Conservation (phyloP, 257 asterid genomes). For the Fraxinus quadrangulata region DNA sequence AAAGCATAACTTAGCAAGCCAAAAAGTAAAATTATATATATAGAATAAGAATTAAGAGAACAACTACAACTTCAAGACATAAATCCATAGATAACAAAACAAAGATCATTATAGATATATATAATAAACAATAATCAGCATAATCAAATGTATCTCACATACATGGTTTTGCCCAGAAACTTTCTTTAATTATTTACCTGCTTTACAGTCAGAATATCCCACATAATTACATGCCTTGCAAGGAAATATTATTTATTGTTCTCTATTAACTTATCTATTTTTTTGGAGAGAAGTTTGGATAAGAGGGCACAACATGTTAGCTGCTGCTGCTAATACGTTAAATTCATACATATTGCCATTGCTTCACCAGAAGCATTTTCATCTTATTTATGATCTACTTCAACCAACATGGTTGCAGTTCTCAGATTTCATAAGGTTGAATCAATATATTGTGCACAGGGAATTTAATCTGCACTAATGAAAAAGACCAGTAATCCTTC, state of each 20-base stretch:
- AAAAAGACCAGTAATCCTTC: constrained; percentile 5
- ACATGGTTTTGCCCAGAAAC: no score
- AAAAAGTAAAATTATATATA: neutral
- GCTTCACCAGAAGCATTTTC: neutral
- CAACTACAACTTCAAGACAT: neutral
- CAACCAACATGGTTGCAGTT: neutral
- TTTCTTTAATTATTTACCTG: no score
- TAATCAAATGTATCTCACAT: no score
- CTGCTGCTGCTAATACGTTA: neutral
- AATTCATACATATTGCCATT: neutral
- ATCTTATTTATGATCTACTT: constrained; percentile 9
- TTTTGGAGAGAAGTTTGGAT: neutral
- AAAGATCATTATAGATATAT: neutral
- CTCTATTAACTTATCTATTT: neutral
- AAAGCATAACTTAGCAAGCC: constrained; percentile 17
- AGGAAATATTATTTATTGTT: neutral
- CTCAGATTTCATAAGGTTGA: neutral
- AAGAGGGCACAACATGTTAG: neutral
- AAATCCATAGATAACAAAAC: constrained; percentile 5
- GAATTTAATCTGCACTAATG: neutral
- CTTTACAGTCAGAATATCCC: no score
- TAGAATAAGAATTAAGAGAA: no score
- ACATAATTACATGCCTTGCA: neutral
- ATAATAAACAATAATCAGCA: neutral
- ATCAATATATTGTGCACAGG: neutral